Base-by-base conservation (phyloP, 352 stramenopile genomes). In the Phytophthora hybrid region DNA sequence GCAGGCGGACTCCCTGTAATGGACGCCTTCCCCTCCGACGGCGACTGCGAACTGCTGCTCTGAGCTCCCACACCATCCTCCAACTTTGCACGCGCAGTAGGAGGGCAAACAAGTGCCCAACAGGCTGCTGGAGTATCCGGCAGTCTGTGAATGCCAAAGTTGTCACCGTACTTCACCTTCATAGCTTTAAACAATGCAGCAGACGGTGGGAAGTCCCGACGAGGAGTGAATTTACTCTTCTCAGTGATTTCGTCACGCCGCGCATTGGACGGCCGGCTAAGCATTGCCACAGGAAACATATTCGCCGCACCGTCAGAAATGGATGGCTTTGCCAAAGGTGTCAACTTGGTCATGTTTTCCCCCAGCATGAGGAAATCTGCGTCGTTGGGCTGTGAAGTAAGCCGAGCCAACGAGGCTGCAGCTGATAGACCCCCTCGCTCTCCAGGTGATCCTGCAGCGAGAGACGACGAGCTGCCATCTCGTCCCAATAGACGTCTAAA, bases 181-280 rank as follows among this genome's bases (percentile, higher is more conserved):
- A 96, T 90, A 3, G 89, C 89, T 72, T 96, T 94, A 66, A 95
- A 95, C 46, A 96, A 62, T 10, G 87, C 88, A 4, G 87, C 88
- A n/a, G 89, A 93, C 34, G 89, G 89, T 5, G 89, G 89, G 41
- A 96, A 96, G 60, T 95, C 89, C 18, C 88, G 88, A 49, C 85
- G 85, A 14, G 88, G 85, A 9, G 85, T 92, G 58, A 94, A 93
- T 60, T 94, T 95, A 69, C 84, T 92, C 63, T 84, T 91, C 59
- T 94, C 89, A 2, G 88, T 92, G 46, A 94, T 91, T 51, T 93
- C 83, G 34, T 93, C 87, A 11, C 85, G 88, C 4, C 81, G 76
- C 7, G 88, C 83, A 37, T 82, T 93, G 19, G 85, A 80, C 18
- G 78, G 78, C 1, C 77, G 86, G 41, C 83, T 83, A 34, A 93